phyloP scores from a whole-genome alignment of 441 rosid species.

The Isatis lusitanica region DNA sequence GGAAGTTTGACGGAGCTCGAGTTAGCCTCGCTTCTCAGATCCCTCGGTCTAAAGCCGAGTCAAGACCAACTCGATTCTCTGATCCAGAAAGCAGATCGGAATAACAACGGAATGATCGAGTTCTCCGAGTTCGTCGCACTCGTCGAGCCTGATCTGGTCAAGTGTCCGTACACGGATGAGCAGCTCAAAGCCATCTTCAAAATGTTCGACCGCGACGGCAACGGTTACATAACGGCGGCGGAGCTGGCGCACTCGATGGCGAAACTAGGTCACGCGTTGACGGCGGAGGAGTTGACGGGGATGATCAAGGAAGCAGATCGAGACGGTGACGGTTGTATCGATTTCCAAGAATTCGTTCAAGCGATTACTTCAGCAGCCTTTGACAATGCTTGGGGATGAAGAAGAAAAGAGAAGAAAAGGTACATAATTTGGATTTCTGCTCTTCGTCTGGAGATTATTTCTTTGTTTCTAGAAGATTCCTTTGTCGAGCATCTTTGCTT shows the following conservation, averaged over 20 bases:
- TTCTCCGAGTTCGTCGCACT: slow-evolving; percentile 39
- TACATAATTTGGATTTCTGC: slow-evolving; percentile 3
- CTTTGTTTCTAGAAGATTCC: neutral
- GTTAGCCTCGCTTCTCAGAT: slow-evolving; percentile 38
- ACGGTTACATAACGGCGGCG: slow-evolving; percentile 43
- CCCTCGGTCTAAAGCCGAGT: slow-evolving; percentile 41
- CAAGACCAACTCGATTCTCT: slow-evolving; percentile 40
- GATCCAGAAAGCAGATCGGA: slow-evolving; percentile 37
- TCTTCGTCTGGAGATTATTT: slow-evolving; percentile 3
- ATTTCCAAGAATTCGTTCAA: slow-evolving; percentile 56
- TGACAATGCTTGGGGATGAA: slow-evolving; percentile 51
- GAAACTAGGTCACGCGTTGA: slow-evolving; percentile 48
- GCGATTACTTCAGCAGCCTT: slow-evolving; percentile 71
- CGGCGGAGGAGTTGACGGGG: slow-evolving; percentile 67
- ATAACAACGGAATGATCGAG: slow-evolving; percentile 38
- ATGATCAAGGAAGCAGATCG: slow-evolving; percentile 78
- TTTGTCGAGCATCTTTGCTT: neutral
- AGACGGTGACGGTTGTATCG: slow-evolving; percentile 71
- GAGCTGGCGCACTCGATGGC: slow-evolving; percentile 45
- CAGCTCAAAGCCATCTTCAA: slow-evolving; percentile 37
- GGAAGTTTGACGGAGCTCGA: slow-evolving; percentile 41
- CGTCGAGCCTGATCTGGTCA: slow-evolving; percentile 39
- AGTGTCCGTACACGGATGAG: slow-evolving; percentile 38
- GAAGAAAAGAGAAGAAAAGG: neutral
- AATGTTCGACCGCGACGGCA: slow-evolving; percentile 42